These are phyloP conservation scores for Penicillium desertorum DNA, from an alignment of 495 filamentous ascomycete species.

Conservation along the genomic window DNA sequence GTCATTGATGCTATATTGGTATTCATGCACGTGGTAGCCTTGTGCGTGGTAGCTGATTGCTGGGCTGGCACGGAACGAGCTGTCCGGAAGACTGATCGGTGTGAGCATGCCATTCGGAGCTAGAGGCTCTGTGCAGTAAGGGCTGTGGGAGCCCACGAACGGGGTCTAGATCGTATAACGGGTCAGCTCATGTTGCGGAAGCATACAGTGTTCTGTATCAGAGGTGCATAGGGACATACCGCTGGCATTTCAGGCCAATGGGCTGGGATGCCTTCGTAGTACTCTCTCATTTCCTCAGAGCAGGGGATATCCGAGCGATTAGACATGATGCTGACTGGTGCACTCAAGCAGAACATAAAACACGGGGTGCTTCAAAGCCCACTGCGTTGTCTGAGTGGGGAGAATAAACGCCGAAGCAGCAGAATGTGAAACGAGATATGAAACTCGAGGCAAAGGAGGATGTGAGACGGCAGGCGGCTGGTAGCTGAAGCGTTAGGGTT, in stretches of 20 bases:
- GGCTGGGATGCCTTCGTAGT: constrained; percentile 30
- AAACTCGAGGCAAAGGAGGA: constrained; percentile 7
- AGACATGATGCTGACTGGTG: constrained; percentile 28
- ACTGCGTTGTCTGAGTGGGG: constrained; percentile 5
- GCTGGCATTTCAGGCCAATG: constrained; percentile 37
- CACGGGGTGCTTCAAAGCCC: constrained; percentile 13
- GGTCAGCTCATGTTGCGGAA: constrained; percentile 9
- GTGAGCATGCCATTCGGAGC: constrained; percentile 36
- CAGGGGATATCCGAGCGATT: constrained; percentile 20
- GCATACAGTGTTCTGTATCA: not conserved
- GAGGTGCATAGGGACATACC: constrained; percentile 27
- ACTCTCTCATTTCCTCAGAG: constrained; percentile 34
- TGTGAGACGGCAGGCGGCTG: constrained; percentile 6
- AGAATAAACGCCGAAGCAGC: constrained; percentile 8
- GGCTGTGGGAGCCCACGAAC: constrained; percentile 30
- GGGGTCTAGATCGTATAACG: constrained; percentile 25
- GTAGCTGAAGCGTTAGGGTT: not conserved
- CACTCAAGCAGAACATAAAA: constrained; percentile 32
- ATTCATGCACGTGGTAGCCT: constrained; percentile 31
- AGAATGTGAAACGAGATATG: constrained; percentile 8
- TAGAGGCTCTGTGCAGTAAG: constrained; percentile 37
- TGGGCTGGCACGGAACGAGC: constrained; percentile 39
- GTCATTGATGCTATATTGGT: constrained; percentile 35
- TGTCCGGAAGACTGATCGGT: constrained; percentile 45
- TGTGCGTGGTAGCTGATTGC: constrained; percentile 43